phyloP scores from a whole-genome alignment of 1,284 basidiomycete genomes.

The Vanrija sp. region DNA sequence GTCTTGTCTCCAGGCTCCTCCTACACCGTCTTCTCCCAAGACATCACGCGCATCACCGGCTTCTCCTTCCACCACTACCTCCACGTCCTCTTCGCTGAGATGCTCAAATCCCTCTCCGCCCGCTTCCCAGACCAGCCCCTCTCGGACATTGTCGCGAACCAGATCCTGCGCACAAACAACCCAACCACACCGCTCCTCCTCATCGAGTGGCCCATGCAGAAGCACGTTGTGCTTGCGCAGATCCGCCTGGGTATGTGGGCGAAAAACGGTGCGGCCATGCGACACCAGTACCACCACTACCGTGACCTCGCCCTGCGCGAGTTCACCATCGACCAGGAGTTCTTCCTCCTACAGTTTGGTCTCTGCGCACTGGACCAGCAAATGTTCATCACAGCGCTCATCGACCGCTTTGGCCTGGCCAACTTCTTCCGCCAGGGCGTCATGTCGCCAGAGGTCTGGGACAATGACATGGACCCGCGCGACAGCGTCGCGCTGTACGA shows the following conservation, averaged over 20 bases:
- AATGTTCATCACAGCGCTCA: slow-evolving; percentile 74
- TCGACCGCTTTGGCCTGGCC: slow-evolving; percentile 82
- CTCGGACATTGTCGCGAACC: slow-evolving; percentile 15
- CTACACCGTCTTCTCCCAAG: slow-evolving; percentile 60
- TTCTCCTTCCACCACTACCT: slow-evolving; percentile 82
- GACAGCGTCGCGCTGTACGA: slow-evolving; percentile 77
- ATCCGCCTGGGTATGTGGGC: slow-evolving; percentile 96
- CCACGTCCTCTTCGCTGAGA: slow-evolving; percentile 86
- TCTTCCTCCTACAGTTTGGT: slow-evolving; percentile 84
- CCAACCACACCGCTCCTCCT: slow-evolving; percentile 51
- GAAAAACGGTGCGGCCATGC: slow-evolving; percentile 91
- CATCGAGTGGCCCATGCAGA: slow-evolving; percentile 80
- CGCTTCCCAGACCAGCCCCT: neutral
- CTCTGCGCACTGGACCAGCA: slow-evolving; percentile 76
- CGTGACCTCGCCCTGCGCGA: slow-evolving; percentile 93
- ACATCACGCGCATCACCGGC: slow-evolving; percentile 55
- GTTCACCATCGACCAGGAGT: slow-evolving; percentile 93
- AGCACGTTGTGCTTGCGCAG: slow-evolving; percentile 67
- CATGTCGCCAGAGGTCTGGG: slow-evolving; percentile 27
- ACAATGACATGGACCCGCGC: slow-evolving; percentile 29
- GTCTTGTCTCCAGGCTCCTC: slow-evolving; percentile 21
- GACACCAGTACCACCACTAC: slow-evolving; percentile 94
- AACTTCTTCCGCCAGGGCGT: slow-evolving; percentile 67
- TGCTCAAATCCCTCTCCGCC: slow-evolving; percentile 58
- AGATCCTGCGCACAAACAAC: slow-evolving; percentile 9